Evolutionary conservation across 2,329 filamentous ascomycete genomes (phyloP), one percentile per base, ranked within the genome.

Genomic region (Penicillium aurantiogriseum): DNA sequence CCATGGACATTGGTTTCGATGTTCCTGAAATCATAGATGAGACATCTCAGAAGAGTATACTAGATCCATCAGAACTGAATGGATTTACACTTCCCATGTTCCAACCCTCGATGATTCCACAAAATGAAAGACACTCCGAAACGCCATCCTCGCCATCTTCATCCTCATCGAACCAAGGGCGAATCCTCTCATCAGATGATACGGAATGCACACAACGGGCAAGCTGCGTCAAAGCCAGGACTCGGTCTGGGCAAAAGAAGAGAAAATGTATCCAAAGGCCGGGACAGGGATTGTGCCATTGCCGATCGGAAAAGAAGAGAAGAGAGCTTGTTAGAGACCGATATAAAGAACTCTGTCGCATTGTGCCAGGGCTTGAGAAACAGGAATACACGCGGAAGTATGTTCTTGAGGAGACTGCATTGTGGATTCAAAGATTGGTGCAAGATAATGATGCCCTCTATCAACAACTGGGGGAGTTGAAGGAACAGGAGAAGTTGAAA

Each of bases 331-430:
- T 66, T 43, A 45, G 46, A 36, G 50, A 61, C 5, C 50, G 59
- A 19, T 66, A 66, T 50, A 55, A 54, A 19, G 52, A 59, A 21
- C 42, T 66, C 19, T 65, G 59, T 10, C 43, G 49, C 4, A 35
- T 58, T 17, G 64, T 66, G 3, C 64, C 64, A 1, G 58, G 59
- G 6, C 49, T 66, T 6, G 50, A 53, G 21, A 57, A 47, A 5
- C 59, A 63, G 23, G 54, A 60, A 44, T 66, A 60, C 6, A 66
- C 64, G 1, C 46, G 64, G 6, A 66, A 66, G 19, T 64, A 65
- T 44, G 40, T 66, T 27, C 31, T 66, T 5, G 56, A 58, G 29
- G 57, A 57, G 21, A 42, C 63, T 17, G 64, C 59, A 4, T 45
- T 53, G 17, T 65, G 55, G 39, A 48, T 65, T 5, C 33, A 57